Conservation (phyloP, 2,329 filamentous ascomycete species). For the Cercospora zeina region DNA sequence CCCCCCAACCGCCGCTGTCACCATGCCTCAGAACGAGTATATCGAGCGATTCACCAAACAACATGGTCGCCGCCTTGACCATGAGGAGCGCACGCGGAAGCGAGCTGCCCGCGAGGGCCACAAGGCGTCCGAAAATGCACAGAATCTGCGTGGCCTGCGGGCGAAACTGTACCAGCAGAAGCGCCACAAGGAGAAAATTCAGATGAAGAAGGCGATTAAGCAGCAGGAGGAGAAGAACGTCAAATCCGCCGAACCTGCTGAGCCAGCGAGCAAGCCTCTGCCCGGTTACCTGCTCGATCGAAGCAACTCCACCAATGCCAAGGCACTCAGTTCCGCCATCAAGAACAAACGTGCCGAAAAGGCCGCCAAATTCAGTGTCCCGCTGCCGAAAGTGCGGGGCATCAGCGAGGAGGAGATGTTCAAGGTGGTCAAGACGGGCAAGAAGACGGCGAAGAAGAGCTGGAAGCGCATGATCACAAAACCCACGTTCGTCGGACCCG, state of each 20-base stretch:
- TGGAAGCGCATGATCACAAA: slow-evolving; percentile 70
- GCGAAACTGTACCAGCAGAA: slow-evolving; percentile 94
- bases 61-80: slow-evolving; percentile 62
- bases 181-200: slow-evolving; percentile 95
- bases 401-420: slow-evolving; percentile 98
- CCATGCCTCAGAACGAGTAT: slow-evolving; percentile 77
- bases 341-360: slow-evolving; percentile 96
- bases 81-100: slow-evolving; percentile 89
- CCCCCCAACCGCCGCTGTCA: slow-evolving; percentile 23
- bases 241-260: slow-evolving; percentile 76
- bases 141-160: slow-evolving; percentile 86
- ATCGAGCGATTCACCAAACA: slow-evolving; percentile 72
- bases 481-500: slow-evolving; percentile 85
- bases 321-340: slow-evolving; percentile 79
- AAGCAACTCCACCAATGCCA: slow-evolving; percentile 64
- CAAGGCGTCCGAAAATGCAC: slow-evolving; percentile 82
- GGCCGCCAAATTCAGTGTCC: slow-evolving; percentile 88
- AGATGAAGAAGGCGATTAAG: slow-evolving; percentile 93
- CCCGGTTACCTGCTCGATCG: slow-evolving; percentile 94
- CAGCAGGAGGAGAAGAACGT: slow-evolving; percentile 95
- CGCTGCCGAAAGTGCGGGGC: slow-evolving; percentile 88
- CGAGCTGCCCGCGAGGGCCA: slow-evolving; percentile 83
- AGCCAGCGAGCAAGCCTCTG: slow-evolving; percentile 77
- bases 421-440: slow-evolving; percentile 92
- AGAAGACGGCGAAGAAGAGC: slow-evolving; percentile 85